Base-by-base conservation (phyloP, 257 asterid genomes). In the Solanum gracilifrons region DNA sequence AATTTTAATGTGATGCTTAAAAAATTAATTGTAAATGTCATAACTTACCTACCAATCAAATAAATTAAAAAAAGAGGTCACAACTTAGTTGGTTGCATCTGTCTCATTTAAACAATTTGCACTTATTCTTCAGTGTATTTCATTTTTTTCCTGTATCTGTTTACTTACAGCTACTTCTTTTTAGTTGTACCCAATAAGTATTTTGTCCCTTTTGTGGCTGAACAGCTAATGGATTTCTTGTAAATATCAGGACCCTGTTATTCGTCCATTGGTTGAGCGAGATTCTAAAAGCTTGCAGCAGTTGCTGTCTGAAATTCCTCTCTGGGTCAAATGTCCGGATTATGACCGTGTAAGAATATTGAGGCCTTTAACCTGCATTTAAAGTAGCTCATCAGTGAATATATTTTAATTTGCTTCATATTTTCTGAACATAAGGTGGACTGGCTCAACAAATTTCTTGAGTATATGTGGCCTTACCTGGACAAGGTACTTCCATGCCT, bases 291-390 rank as follows among this genome's bases (percentile, higher is more conserved):
- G 90, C 85, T 92, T 97, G 95, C 98, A 90, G 90, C 89, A 51
- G 69, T 85, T 96, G 87, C 95, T 97, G 87, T 93, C 97, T 82
- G 99, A 97, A 92, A 95, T 97, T 88, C 99, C 99, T 13, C 91
- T 88, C 29, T 97, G 99, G 99, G 95, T 97, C 88, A 97, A 97
- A 90, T 92, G 93, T 90, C 98, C 99, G 16, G 99, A 97, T 88
- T 97, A 93, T 86, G 98, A 97, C 79, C 99, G 99, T 62, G 99
- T 97, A 95, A 91, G 99, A 39, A 58, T 86, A 31, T 46, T 29
- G 31, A 69, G 48, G 72, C 21, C 25, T 86, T 85, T 73, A 86
- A 88, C 62, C 12, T 73, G 84, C 84, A 21, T 86, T 72, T 79
- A 27, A 37, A 58, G 39, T 39, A 71, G 72, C 71, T 85, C 36